Percentiles rank a stretch among this genome's conserved stretches.
These are phyloP conservation scores for Citropsis articulata DNA, from an alignment of 345 rosid genomes.

Conservation along the genomic window DNA sequence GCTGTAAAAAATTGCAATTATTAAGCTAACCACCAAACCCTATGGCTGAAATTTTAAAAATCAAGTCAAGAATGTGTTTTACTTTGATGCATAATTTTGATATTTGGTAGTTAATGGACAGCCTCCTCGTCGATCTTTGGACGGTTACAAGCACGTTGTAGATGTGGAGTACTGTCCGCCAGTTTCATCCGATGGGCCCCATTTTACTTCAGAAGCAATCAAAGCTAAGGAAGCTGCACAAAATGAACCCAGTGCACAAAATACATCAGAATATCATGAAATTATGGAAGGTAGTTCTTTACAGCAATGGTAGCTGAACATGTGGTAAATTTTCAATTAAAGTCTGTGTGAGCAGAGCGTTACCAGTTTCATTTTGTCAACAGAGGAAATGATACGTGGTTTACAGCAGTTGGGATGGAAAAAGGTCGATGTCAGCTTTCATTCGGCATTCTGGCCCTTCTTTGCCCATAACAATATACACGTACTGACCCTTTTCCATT, in stretches of 20 bases:
- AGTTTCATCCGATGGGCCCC: slow-evolving; percentile 74
- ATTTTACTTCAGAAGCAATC: slow-evolving; percentile 83
- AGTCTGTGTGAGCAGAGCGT: background rate
- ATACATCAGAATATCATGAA: slow-evolving; percentile 76
- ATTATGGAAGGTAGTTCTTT: slow-evolving; percentile 71
- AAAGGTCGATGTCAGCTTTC: slow-evolving; percentile 96
- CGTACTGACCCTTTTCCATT: slow-evolving; percentile 32
- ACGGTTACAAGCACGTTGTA: slow-evolving; percentile 94
- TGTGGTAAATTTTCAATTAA: background rate
- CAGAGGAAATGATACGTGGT: slow-evolving; percentile 95
- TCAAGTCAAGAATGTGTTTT: background rate
- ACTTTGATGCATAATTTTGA: background rate
- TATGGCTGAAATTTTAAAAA: background rate
- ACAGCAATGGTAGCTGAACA: background rate
- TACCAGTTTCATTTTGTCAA: slow-evolving; percentile 12
- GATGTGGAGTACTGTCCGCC: slow-evolving; percentile 91
- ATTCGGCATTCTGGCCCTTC: slow-evolving; percentile 89
- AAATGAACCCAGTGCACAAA: slow-evolving; percentile 55
- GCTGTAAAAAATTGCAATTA: slow-evolving; percentile 1
- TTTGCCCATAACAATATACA: slow-evolving; percentile 96
- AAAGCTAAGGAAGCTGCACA: slow-evolving; percentile 91
- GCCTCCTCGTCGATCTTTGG: slow-evolving; percentile 87
- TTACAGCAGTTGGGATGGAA: slow-evolving; percentile 90
- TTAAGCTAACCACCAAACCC: background rate
- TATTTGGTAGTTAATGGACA: slow-evolving; percentile 22